Evolutionary conservation across 2,329 filamentous ascomycete species (phyloP), one percentile per base, ranked within the genome.

Genomic region (Arthrocladium fulminans): DNA sequence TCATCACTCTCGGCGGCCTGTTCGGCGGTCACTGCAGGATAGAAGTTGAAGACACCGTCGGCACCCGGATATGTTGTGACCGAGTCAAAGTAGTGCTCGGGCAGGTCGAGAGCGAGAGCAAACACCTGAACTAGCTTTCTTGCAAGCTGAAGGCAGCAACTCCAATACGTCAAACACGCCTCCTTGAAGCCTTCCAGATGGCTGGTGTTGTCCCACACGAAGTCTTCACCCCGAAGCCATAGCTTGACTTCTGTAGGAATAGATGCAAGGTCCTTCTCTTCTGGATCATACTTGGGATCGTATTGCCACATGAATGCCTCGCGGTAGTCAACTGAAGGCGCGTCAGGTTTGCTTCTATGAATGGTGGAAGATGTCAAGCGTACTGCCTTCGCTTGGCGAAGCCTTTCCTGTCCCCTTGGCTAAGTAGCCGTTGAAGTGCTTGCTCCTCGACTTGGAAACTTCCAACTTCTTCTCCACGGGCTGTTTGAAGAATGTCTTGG

Each of bases 221-320:
- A 76, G 2, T 75, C 68, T 51, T 79, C 74, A 2, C 65, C 66
- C 2, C 67, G 61, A 3, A 77, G 64, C 54, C 64, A 67, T 3
- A 59, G 55, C 20, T 63, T 66, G 6, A 73, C 66, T 3, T 74
- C 63, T 1, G 63, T 60, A 0, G 75, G 73, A 1, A 79, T 62
- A 3, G 63, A 59, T 3, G 63, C 61, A 2, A 71, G 54, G 30
- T 70, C 61, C 37, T 64, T 61, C 9, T 65, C 60, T 1, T 67
- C 65, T 0, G 76, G 73, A 53, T 80, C 77, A 49, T 73, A 68
- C 19, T 67, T 59, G 0, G 76, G 73, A 29, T 74, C 70, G 53
- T 80, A 81, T 8, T 70, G 65, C 61, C 75, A 74, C 2, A 66
- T 66, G 54, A 74, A 74, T 7, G 67, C 69, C 61, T 80, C 75